Evolutionary conservation across 768 basidiomycete species (phyloP).

Genomic region (Pleurotus citrinopileatus): DNA sequence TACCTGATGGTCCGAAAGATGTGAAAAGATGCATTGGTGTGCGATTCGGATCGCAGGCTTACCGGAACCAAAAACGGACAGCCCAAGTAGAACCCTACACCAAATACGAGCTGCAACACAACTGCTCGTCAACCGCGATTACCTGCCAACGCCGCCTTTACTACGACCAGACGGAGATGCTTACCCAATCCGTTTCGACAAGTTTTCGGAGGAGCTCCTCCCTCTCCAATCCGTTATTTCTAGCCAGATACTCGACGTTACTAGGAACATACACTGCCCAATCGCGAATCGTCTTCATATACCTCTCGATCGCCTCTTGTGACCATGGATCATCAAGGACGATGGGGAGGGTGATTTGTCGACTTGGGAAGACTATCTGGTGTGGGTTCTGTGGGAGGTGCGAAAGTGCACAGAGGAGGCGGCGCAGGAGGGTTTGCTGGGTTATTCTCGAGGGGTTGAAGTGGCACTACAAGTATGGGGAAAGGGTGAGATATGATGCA

Average conservation of each 20-base stretch:
- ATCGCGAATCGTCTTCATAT: constrained; percentile 52
- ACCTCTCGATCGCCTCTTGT: constrained; percentile 51
- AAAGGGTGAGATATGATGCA: not conserved
- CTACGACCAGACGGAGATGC: not conserved
- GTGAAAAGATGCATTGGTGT: not conserved
- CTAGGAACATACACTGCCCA: constrained; percentile 66
- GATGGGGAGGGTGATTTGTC: constrained; percentile 59
- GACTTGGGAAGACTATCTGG: constrained; percentile 44
- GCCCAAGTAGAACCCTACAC: constrained; percentile 62
- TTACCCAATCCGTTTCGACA: constrained; percentile 48
- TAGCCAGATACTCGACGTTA: constrained; percentile 65
- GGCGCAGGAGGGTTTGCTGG: constrained; percentile 39
- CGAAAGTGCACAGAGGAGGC: constrained; percentile 35
- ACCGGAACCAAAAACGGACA: constrained; percentile 64
- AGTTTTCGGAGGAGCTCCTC: constrained; percentile 44
- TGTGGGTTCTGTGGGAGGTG: constrained; percentile 34
- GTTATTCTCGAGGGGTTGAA: constrained; percentile 42
- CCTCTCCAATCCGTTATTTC: constrained; percentile 54
- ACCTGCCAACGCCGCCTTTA: not conserved
- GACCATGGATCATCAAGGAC: constrained; percentile 59
- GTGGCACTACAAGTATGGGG: constrained; percentile 33
- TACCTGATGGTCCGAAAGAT: constrained; percentile 31
- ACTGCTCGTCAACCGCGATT: not conserved
- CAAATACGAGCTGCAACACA: constrained; percentile 48
- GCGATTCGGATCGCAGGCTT: constrained; percentile 14